Percentiles rank a stretch among this genome's conserved stretches.
Conservation (phyloP, 2,329 filamentous ascomycete genomes). For the Aureobasidium vineae region DNA sequence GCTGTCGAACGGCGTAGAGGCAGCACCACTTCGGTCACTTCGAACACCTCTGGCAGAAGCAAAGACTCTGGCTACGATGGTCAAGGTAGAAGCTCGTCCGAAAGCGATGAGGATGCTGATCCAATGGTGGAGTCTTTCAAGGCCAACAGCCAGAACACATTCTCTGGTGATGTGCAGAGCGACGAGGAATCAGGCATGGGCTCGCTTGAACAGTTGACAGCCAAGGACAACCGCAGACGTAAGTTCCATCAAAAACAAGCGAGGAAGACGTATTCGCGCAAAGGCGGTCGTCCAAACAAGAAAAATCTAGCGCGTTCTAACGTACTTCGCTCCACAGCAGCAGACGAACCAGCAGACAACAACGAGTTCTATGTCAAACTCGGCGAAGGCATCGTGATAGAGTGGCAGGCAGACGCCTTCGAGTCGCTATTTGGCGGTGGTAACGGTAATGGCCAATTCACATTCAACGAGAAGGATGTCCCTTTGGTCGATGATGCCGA, state of each 20-base stretch:
- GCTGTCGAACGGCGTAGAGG: slow-evolving; percentile 30
- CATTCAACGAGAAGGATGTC: slow-evolving; percentile 55
- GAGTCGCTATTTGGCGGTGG: slow-evolving; percentile 64
- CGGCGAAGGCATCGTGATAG: slow-evolving; percentile 80
- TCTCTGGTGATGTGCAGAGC: slow-evolving; percentile 27
- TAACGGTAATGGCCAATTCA: slow-evolving; percentile 59
- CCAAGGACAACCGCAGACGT: slow-evolving; percentile 23
- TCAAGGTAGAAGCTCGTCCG: slow-evolving; percentile 25
- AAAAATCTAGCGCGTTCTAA: slow-evolving; percentile 19
- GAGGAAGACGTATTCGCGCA: slow-evolving; percentile 33
- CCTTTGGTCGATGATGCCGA: slow-evolving; percentile 58
- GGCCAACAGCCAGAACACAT: neutral
- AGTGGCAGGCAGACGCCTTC: slow-evolving; percentile 73
- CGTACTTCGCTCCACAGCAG: slow-evolving; percentile 36
- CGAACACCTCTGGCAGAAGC: slow-evolving; percentile 31
- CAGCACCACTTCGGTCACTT: slow-evolving; percentile 32
- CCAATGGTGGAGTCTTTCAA: slow-evolving; percentile 15
- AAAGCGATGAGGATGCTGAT: slow-evolving; percentile 32
- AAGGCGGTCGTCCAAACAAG: slow-evolving; percentile 25
- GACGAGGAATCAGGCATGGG: slow-evolving; percentile 25
- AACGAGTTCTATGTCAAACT: slow-evolving; percentile 58
- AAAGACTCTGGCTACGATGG: slow-evolving; percentile 27
- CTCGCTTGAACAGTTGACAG: slow-evolving; percentile 25
- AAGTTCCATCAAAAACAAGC: slow-evolving; percentile 24
- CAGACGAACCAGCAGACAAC: slow-evolving; percentile 29